Evolutionary conservation across 306 rosid genomes (phyloP).

Genomic region (apple (Malus domestica)): DNA sequence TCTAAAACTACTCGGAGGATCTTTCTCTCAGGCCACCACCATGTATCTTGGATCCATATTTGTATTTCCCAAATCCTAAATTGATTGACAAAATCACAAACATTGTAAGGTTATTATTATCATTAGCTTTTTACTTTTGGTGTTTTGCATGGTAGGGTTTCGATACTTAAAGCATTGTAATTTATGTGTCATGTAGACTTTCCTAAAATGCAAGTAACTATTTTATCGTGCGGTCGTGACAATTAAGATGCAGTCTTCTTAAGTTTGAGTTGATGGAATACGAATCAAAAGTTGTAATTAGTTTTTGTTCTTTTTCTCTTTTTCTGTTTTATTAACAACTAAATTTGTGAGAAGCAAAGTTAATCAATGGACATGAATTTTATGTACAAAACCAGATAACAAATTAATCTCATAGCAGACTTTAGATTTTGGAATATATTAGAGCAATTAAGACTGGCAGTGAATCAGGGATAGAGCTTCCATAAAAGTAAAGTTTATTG

Average conservation of each 20-base stretch:
- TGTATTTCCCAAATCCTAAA: neutral
- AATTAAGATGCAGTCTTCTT: neutral
- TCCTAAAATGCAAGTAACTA: neutral
- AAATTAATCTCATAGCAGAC: neutral
- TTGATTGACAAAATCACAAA: neutral
- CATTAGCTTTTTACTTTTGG: neutral
- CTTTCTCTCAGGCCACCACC: neutral
- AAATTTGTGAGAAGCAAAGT: no score
- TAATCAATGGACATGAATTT: neutral
- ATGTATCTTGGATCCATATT: neutral
- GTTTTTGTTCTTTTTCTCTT: no score
- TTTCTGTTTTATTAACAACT: no score
- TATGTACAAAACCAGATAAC: neutral
- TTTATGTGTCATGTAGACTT: neutral
- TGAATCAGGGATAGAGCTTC: neutral
- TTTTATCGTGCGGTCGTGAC: neutral
- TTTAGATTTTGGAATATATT: no score
- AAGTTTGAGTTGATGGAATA: no score
- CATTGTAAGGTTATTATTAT: neutral
- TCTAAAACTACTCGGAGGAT: neutral
- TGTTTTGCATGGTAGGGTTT: neutral
- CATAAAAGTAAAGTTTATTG: neutral
- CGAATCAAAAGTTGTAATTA: no score
- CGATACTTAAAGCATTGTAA: neutral
- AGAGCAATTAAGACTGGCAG: neutral